These are phyloP conservation scores for Pseudogymnoascus sp. DNA, from an alignment of 2,329 filamentous ascomycete genomes.

Conservation along the genomic window DNA sequence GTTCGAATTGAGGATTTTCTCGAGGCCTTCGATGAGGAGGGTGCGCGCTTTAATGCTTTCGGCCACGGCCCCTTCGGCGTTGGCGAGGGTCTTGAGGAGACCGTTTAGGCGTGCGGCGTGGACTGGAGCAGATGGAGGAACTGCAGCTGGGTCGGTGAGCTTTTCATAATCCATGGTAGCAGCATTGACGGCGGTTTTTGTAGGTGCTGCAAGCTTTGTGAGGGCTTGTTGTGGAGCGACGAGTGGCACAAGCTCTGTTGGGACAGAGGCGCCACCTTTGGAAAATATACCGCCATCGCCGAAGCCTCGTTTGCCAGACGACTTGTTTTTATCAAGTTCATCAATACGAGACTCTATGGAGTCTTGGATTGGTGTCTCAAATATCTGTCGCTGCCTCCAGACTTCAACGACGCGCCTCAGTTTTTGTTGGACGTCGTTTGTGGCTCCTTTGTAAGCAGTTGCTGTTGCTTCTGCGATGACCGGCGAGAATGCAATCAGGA, in stretches of 20 bases:
- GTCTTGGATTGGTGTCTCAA: conserved; percentile 70
- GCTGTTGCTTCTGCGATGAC: conserved; percentile 86
- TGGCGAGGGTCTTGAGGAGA: conserved; percentile 81
- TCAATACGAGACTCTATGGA: conserved; percentile 74
- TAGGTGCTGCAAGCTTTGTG: conserved; percentile 62
- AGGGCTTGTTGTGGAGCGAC: conserved; percentile 66
- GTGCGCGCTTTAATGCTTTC: conserved; percentile 83
- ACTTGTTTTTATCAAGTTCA: conserved; percentile 56
- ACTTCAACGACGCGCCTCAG: conserved; percentile 86
- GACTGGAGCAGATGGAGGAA: conserved; percentile 74
- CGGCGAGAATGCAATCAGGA: conserved; percentile 83
- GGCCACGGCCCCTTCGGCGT: conserved; percentile 79
- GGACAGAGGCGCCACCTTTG: conserved; percentile 50
- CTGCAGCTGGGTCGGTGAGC: conserved; percentile 62
- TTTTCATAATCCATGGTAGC: conserved; percentile 81
- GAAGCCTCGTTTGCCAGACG: conserved; percentile 44
- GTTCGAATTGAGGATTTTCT: conserved; percentile 73
- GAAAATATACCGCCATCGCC: conserved; percentile 65
- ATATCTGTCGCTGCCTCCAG: conserved; percentile 82
- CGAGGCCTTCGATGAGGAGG: conserved; percentile 69
- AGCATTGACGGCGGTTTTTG: conserved; percentile 58
- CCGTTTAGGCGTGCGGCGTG: conserved; percentile 84
- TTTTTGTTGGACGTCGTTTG: conserved; percentile 80
- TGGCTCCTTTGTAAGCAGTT: conserved; percentile 83
- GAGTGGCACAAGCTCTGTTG: conserved; percentile 70